phyloP scores from a whole-genome alignment of 768 basidiomycete genomes.

The Auriscalpium orientale region DNA sequence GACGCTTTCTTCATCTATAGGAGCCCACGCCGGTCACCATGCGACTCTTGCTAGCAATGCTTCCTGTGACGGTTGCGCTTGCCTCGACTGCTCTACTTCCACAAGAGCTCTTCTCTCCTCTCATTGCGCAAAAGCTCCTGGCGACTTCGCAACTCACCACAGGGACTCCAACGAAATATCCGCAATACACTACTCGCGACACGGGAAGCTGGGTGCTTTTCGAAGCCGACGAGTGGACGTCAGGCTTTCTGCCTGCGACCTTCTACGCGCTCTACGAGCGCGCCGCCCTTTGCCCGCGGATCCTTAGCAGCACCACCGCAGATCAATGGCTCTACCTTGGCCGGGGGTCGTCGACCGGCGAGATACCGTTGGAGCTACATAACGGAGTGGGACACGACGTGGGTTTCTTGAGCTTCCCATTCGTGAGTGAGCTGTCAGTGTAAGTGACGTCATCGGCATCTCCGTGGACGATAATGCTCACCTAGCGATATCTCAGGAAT shows the following conservation, averaged over 20 bases:
- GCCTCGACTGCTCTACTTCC: slow-evolving; percentile 23
- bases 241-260: slow-evolving; percentile 59
- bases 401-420: slow-evolving; percentile 66
- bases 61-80: background rate
- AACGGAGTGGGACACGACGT: slow-evolving; percentile 58
- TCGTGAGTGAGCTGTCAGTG: slow-evolving; percentile 53
- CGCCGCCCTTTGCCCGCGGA: slow-evolving; percentile 35
- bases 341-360: slow-evolving; percentile 40
- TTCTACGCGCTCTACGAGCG: slow-evolving; percentile 54
- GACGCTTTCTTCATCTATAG: too few relatives aligned
- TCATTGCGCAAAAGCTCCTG: slow-evolving; percentile 52
- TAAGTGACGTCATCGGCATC: slow-evolving; percentile 25
- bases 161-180: slow-evolving; percentile 38
- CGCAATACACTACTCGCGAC: slow-evolving; percentile 49
- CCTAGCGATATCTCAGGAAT: slow-evolving; percentile 33
- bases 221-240: slow-evolving; percentile 53
- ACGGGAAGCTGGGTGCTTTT: slow-evolving; percentile 48
- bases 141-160: slow-evolving; percentile 41
- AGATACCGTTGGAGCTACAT: slow-evolving; percentile 40
- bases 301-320: slow-evolving; percentile 32
- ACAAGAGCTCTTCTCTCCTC: slow-evolving; percentile 48
- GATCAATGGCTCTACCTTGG: slow-evolving; percentile 49
- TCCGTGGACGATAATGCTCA: background rate
- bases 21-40: background rate
- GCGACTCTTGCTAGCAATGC: background rate